Base-by-base conservation (phyloP, 2,329 filamentous ascomycete species). In the Endoconidiophora polonica region DNA sequence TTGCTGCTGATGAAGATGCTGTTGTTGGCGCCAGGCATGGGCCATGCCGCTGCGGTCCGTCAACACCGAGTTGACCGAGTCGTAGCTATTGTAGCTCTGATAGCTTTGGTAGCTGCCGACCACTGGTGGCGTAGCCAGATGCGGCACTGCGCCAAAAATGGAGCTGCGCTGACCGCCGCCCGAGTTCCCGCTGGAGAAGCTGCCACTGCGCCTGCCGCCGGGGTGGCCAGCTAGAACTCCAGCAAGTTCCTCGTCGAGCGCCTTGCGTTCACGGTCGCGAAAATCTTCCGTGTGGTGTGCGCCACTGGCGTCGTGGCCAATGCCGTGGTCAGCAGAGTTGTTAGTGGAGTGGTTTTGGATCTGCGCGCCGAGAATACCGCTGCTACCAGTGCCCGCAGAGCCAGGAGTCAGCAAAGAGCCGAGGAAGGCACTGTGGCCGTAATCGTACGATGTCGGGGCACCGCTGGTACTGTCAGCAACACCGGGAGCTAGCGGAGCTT, bases 81-180 rank as follows among this genome's bases (percentile, higher is more conserved):
- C 75, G 57, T 80, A 79, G 47, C 70, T 68, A 23, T 63, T 62
- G 54, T 66, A 69, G 1, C 74, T 76, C 18, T 48, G 46, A 5
- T 48, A 48, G 18, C 49, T 50, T 39, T 48, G 46, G 12, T 48
- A 48, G 18, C 48, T 50, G 16, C 81, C 83, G 41, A 82, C 73
- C 49, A 86, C 73, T 0, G 82, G 76, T 20, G 81, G 76, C 9
- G 81, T 79, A 1, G 78, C 74, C 47, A 88, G 68, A 53, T 76
- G 73, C 38, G 76, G 75, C 4, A 74, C 71, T 10, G 70, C 65
- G 2, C 70, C 71, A 58, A 81, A 80, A 52, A 80, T 73, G 49
- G 71, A 73, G 23, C 64, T 62, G 24, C 63, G 63, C 26, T 61
- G 62, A 33, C 26, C 26, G 49, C 62, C 55, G 5, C 62, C 59